phyloP scores from a whole-genome alignment of 495 filamentous ascomycete genomes.

The Alectoria sarmentosa region DNA sequence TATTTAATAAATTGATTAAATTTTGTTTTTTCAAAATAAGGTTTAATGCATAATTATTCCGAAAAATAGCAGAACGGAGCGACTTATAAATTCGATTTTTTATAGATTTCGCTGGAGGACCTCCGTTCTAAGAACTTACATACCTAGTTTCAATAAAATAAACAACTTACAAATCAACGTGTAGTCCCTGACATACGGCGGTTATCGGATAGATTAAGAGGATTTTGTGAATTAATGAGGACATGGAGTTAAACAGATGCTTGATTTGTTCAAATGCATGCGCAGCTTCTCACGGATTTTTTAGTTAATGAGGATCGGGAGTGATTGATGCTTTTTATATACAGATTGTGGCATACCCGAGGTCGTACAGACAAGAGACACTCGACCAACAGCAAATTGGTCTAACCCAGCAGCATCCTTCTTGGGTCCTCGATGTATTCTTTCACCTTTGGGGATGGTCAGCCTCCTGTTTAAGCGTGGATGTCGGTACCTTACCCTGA shows the following conservation, averaged over 20 bases:
- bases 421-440: slow-evolving; percentile 97
- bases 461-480: slow-evolving; percentile 9
- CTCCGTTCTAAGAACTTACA: too few species aligned
- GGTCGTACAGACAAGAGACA: not conserved
- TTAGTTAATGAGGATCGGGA: not conserved
- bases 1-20: too few species aligned
- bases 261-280: not conserved
- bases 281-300: not conserved
- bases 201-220: too few species aligned
- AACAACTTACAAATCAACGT: too few species aligned
- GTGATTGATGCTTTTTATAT: slow-evolving; percentile 12
- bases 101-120: too few species aligned
- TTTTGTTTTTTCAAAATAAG: too few species aligned
- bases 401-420: slow-evolving; percentile 70
- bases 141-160: too few species aligned
- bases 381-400: not conserved
- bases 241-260: not conserved
- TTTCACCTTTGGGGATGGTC: slow-evolving; percentile 54
- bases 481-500: slow-evolving; percentile 54
- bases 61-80: too few species aligned
- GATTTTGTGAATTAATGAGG: too few species aligned
- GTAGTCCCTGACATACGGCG: too few species aligned
- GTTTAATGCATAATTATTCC: too few species aligned
- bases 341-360: not conserved
- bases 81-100: too few species aligned